phyloP scores from a whole-genome alignment of 306 rosid genomes.

The Castanopsis chinensis region DNA sequence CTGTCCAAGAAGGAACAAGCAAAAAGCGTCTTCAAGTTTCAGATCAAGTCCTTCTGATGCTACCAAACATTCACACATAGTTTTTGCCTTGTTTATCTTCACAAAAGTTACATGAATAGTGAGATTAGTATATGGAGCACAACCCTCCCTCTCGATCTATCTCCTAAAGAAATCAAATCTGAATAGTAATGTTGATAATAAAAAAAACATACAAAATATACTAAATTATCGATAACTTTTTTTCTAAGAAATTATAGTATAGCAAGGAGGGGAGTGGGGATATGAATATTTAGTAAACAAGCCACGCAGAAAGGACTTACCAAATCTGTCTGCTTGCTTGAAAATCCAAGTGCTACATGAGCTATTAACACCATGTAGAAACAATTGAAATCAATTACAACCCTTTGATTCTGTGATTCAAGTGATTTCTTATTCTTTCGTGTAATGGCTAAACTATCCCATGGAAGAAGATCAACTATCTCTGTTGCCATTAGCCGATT shows the following conservation, averaged over 20 bases:
- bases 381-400: slow-evolving; percentile 75
- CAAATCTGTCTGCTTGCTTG: slow-evolving; percentile 74
- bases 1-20: slow-evolving; percentile 81
- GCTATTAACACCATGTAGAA: slow-evolving; percentile 71
- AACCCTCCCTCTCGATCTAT: background rate
- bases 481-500: slow-evolving; percentile 71
- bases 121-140: background rate
- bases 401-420: slow-evolving; percentile 91
- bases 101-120: slow-evolving; percentile 18
- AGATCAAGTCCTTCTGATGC: slow-evolving; percentile 82
- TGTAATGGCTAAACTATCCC: slow-evolving; percentile 72
- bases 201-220: background rate
- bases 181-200: background rate
- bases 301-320: slow-evolving; percentile 51
- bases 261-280: slow-evolving; percentile 2
- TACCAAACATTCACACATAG: slow-evolving; percentile 77
- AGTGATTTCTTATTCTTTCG: slow-evolving; percentile 92
- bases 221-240: background rate
- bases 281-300: slow-evolving; percentile 9
- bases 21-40: slow-evolving; percentile 84
- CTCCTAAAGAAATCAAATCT: background rate
- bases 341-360: slow-evolving; percentile 88
- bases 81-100: slow-evolving; percentile 76
- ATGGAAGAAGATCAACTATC: slow-evolving; percentile 88
- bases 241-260: background rate